A percentile compares a stretch with the other conserved stretches of the same genome.
Evolutionary conservation across 257 asterid genomes (phyloP).

Genomic region (Coffea canephora): DNA sequence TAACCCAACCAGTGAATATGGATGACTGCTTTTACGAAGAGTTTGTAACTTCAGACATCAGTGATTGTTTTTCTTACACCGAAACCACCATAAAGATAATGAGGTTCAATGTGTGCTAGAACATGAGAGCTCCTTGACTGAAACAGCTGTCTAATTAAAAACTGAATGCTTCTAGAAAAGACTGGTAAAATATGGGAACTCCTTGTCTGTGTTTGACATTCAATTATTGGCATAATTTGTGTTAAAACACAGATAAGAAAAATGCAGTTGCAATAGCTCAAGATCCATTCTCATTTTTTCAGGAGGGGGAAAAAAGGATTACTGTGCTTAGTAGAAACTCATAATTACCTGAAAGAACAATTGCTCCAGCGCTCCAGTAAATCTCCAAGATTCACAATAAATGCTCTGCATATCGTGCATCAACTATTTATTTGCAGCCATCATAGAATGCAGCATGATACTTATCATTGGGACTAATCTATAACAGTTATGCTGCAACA

Average conservation of each 20-base stretch:
- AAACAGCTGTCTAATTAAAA: too few species aligned
- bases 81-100: too few species aligned
- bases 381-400: slow-evolving; percentile 86
- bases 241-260: not conserved
- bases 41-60: too few species aligned
- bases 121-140: too few species aligned
- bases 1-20: too few species aligned
- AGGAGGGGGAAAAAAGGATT: too few species aligned
- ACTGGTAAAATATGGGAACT: too few species aligned
- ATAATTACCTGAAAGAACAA: slow-evolving; percentile 60
- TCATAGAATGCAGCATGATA: not conserved
- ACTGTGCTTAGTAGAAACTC: too few species aligned
- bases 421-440: not conserved
- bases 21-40: too few species aligned
- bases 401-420: slow-evolving; percentile 55
- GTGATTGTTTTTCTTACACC: too few species aligned
- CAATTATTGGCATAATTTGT: not conserved
- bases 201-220: not conserved
- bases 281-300: not conserved
- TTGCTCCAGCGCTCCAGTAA: slow-evolving; percentile 95
- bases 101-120: too few species aligned
- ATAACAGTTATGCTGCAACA: not conserved
- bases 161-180: too few species aligned
- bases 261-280: not conserved
- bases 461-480: not conserved